Evolutionary conservation across 768 basidiomycete species (phyloP), one percentile per base, ranked within the genome.

Genomic region (Naganishia onofrii): DNA sequence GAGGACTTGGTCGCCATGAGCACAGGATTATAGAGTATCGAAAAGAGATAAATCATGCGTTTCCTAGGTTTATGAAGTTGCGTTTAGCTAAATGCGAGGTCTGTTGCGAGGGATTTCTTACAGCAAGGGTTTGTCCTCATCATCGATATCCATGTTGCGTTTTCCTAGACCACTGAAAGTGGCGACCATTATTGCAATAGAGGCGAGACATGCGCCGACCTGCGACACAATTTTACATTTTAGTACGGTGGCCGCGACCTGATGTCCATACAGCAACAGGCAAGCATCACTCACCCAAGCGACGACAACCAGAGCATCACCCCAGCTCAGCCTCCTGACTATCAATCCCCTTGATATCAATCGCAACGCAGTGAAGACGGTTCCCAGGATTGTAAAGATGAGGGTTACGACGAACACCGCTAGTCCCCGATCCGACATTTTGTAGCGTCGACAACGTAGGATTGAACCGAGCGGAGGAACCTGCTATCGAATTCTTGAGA

Each of bases 1-100:
- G 77, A 76, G 9, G 78, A 71, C 66, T 80, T 80, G 66, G 76
- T 78, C 1, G 75, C 71, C 78, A 80, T 78, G 26, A 79, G 69
- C 1, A 76, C 74, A 2, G 79, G 79, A 65, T 77, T 77, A 70
- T 78, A 80, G 53, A 78, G 68, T 21, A 79, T 73, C 12, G 76
- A 76, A 67, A 80, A 78, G 60, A 73, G 72, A 72, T 78, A 80
- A 38, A 73, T 70, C 34, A 67, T 31, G 55, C 60, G 65, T 38
- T 71, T 73, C 55, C 60, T 63, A 44, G 7, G 17, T 8, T 26
- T 7, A 44, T 74, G 65, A 28, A 36, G 32, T 53, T 65, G 15
- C 63, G 69, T 55, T 71, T 54, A 23, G 66, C 19, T 46, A 10
- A 29, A 13, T 71, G 69, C 29, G 42, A 21, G 32, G 1, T 36